phyloP scores from a whole-genome alignment of 495 filamentous ascomycete species.

The Bacidia rubella region DNA sequence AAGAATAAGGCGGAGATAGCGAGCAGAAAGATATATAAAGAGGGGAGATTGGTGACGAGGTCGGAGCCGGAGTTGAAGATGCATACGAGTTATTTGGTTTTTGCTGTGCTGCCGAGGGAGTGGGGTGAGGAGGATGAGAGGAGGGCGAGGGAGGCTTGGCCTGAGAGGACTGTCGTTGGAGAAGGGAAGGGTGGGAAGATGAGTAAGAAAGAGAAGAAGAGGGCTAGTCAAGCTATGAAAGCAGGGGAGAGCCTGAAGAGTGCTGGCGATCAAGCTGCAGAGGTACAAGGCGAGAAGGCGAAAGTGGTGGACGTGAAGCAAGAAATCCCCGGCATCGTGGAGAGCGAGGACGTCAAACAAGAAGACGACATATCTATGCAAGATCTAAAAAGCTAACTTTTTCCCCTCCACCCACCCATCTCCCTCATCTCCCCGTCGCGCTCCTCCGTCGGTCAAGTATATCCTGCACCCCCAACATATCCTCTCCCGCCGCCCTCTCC shows the following conservation, averaged over 20 bases:
- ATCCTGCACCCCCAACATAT: slow-evolving; percentile 12
- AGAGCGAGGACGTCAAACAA: no score
- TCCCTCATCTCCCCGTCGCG: no score
- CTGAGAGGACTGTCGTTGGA: slow-evolving; percentile 24
- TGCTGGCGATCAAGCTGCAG: no score
- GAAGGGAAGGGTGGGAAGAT: slow-evolving; percentile 29
- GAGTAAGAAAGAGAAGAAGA: slow-evolving; percentile 40
- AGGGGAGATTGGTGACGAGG: slow-evolving; percentile 64
- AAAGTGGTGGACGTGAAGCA: no score
- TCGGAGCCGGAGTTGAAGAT: slow-evolving; percentile 82
- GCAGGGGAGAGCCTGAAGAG: no score
- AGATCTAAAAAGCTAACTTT: no score
- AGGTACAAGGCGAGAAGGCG: no score
- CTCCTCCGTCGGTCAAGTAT: slow-evolving; percentile 18
- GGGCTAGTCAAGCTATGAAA: slow-evolving; percentile 32
- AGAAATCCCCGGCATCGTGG: no score
- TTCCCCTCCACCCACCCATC: no score
- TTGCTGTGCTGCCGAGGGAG: slow-evolving; percentile 73
- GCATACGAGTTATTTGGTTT: slow-evolving; percentile 90
- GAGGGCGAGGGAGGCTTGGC: slow-evolving; percentile 48
- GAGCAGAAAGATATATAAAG: slow-evolving; percentile 29
- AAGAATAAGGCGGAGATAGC: slow-evolving; percentile 12
- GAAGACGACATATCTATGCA: no score
- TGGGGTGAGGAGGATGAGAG: slow-evolving; percentile 78
- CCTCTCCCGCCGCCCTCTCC: slow-evolving; percentile 9